Percentiles rank a stretch among this genome's conserved stretches.
These are phyloP conservation scores for Trapa bicornis DNA, from an alignment of 345 rosid genomes.

Conservation along the genomic window DNA sequence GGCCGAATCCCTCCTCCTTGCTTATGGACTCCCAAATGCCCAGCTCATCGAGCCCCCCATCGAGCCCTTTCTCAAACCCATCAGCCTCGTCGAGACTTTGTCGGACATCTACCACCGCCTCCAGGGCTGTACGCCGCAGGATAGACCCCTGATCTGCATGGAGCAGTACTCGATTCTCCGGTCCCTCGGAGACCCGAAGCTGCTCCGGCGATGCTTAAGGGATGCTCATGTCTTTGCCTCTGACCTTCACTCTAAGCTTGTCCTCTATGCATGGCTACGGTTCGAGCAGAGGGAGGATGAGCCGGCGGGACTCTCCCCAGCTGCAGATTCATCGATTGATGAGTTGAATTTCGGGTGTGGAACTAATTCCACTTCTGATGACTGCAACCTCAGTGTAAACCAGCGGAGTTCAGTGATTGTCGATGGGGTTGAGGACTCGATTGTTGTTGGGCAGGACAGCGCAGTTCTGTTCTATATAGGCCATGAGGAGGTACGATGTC, in stretches of 20 bases:
- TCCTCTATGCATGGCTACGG: slow-evolving; percentile 78
- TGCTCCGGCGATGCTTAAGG: slow-evolving; percentile 57
- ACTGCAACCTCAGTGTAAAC: neutral
- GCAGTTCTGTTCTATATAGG: slow-evolving; percentile 44
- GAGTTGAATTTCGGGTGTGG: slow-evolving; percentile 37
- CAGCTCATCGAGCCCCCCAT: slow-evolving; percentile 65
- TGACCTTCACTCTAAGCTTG: slow-evolving; percentile 64
- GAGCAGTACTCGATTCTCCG: slow-evolving; percentile 58
- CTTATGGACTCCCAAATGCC: slow-evolving; percentile 54
- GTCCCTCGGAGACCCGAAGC: slow-evolving; percentile 66
- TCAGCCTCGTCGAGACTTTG: slow-evolving; percentile 47
- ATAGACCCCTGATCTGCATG: slow-evolving; percentile 32
- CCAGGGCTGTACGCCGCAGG: slow-evolving; percentile 25
- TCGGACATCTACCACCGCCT: slow-evolving; percentile 55
- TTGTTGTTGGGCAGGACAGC: slow-evolving; percentile 25
- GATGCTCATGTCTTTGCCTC: slow-evolving; percentile 50
- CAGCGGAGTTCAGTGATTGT: neutral
- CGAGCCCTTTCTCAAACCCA: slow-evolving; percentile 54
- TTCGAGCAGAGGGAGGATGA: slow-evolving; percentile 73
- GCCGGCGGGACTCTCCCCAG: slow-evolving; percentile 36
- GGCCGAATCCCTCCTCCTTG: slow-evolving; percentile 34
- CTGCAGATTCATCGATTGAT: slow-evolving; percentile 49
- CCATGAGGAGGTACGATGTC: slow-evolving; percentile 42
- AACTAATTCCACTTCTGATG: slow-evolving; percentile 20
- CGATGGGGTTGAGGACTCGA: slow-evolving; percentile 18